Percentiles rank a stretch among this genome's conserved stretches.
These are phyloP conservation scores for Beauveria brongniartii DNA, from an alignment of 2,329 filamentous ascomycete genomes.

Conservation along the genomic window DNA sequence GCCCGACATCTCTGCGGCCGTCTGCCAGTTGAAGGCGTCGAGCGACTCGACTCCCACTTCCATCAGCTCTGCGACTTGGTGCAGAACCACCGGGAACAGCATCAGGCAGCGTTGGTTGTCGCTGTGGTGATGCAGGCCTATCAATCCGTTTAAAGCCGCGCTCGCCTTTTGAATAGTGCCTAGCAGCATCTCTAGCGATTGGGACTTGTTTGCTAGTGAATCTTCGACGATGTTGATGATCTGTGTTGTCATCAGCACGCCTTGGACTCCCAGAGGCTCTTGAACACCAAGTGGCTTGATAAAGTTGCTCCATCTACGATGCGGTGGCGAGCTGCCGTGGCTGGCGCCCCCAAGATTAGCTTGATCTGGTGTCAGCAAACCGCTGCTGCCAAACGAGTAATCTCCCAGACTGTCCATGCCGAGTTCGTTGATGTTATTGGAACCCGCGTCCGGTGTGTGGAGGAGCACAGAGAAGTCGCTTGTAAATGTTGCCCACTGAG, in stretches of 20 bases:
- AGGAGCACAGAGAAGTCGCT: neutral
- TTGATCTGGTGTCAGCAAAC: neutral
- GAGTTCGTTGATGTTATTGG: neutral
- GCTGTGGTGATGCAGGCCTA: neutral
- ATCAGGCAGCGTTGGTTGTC: neutral
- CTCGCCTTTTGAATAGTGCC: neutral
- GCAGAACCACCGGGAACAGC: neutral
- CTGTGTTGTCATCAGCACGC: neutral
- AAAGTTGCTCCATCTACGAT: neutral
- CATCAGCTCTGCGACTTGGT: neutral
- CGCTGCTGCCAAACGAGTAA: neutral
- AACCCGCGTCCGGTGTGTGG: neutral
- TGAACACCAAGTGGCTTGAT: neutral
- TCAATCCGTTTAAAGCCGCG: neutral
- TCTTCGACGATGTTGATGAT: neutral
- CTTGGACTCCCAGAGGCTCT: neutral
- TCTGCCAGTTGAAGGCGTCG: neutral
- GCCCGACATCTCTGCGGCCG: neutral
- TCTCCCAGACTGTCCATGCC: neutral
- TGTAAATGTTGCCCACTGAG: neutral
- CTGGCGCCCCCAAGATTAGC: neutral
- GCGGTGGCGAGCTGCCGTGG: neutral
- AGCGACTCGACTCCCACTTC: neutral
- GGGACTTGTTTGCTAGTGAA: neutral
- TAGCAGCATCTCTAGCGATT: neutral